phyloP scores from a whole-genome alignment of 306 rosid species.

The Erythrophleum fordii region DNA sequence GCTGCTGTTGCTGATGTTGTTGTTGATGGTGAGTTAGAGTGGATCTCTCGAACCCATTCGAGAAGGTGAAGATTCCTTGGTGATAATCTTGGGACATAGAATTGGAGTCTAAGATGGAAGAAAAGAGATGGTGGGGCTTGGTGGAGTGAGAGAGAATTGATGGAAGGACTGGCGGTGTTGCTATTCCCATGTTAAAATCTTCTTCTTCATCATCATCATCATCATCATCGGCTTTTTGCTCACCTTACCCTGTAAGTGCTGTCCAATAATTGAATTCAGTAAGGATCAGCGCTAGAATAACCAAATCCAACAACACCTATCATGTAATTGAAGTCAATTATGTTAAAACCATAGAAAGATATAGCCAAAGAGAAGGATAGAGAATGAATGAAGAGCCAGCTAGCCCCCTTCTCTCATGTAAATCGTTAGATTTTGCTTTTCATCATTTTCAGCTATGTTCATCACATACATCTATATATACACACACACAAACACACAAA shows the following conservation, averaged over 20 bases:
- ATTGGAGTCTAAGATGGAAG: constrained; percentile 34
- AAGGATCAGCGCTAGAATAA: constrained; percentile 36
- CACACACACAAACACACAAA: constrained; percentile 1
- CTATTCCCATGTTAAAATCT: constrained; percentile 69
- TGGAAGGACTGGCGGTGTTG: constrained; percentile 42
- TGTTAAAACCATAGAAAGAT: constrained; percentile 11
- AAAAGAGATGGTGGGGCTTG: not conserved
- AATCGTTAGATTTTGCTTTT: constrained; percentile 37
- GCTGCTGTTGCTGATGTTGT: constrained; percentile 47
- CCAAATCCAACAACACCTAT: constrained; percentile 25
- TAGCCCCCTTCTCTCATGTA: constrained; percentile 29
- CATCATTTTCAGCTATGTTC: constrained; percentile 66
- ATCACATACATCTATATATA: not conserved
- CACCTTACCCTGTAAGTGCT: not conserved
- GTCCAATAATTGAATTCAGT: constrained; percentile 33
- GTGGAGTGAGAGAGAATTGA: constrained; percentile 31
- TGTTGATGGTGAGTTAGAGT: constrained; percentile 40
- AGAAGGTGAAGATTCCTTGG: constrained; percentile 75
- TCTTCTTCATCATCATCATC: constrained; percentile 45
- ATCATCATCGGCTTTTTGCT: not conserved
- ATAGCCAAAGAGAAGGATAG: not conserved
- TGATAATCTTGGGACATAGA: constrained; percentile 98
- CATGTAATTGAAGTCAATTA: constrained; percentile 40
- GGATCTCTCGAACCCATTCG: constrained; percentile 83
- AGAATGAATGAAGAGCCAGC: constrained; percentile 2